A percentile compares a stretch with the other conserved stretches of the same genome.
Conservation (phyloP, 345 rosid genomes). For the Aethionema arabicum region DNA sequence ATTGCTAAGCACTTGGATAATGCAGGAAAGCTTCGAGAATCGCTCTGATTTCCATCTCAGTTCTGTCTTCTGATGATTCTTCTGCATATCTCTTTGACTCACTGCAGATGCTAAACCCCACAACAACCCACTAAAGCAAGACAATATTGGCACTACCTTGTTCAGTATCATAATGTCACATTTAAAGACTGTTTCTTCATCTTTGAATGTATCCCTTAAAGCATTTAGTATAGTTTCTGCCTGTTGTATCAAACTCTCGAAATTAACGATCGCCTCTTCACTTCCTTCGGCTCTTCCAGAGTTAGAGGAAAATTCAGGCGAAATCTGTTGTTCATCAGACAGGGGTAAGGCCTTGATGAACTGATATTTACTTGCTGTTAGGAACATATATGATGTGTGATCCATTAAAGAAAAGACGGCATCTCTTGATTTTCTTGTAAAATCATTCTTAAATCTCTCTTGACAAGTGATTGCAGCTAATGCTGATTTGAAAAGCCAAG, state of each 20-base stretch:
- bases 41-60: conserved; percentile 43
- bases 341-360: conserved; percentile 37
- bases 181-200: conserved; percentile 34
- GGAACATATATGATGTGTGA: conserved; percentile 65
- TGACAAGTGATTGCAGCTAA: conserved; percentile 40
- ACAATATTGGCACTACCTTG: conserved; percentile 49
- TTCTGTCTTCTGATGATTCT: conserved; percentile 39
- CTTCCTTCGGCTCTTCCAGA: conserved; percentile 41
- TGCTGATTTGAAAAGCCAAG: conserved; percentile 79
- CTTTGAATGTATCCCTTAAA: conserved; percentile 41
- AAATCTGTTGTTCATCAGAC: conserved; percentile 30
- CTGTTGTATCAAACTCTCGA: conserved; percentile 60
- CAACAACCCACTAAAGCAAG: conserved; percentile 74
- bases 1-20: conserved; percentile 44
- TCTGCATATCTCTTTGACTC: conserved; percentile 40
- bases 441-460: conserved; percentile 20
- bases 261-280: conserved; percentile 40
- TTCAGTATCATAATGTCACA: conserved; percentile 39
- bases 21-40: conserved; percentile 40
- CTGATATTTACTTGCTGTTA: conserved; percentile 50
- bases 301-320: conserved; percentile 36
- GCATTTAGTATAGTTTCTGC: conserved; percentile 44
- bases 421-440: conserved; percentile 36
- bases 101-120: conserved; percentile 80
- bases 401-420: conserved; percentile 63